These are phyloP conservation scores for Hypoxylon rickii DNA, from an alignment of 495 filamentous ascomycete genomes.

Conservation along the genomic window DNA sequence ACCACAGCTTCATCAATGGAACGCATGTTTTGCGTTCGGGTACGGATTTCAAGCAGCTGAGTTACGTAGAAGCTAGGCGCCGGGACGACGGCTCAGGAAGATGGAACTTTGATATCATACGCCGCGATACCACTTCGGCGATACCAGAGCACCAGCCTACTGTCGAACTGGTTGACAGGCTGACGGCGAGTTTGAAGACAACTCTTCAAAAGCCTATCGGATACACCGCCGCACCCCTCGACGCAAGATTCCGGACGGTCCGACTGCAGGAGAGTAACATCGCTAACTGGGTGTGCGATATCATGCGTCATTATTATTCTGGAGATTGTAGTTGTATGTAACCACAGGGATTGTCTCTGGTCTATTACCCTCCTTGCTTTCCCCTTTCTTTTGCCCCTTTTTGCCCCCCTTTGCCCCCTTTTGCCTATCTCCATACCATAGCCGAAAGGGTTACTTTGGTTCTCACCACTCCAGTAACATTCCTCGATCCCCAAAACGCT, in stretches of 20 bases:
- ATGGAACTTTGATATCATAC: slow-evolving; percentile 80
- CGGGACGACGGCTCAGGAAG: slow-evolving; percentile 48
- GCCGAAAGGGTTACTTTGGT: too few relatives aligned
- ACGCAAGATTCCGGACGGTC: slow-evolving; percentile 84
- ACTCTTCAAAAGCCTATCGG: slow-evolving; percentile 84
- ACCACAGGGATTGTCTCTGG: too few relatives aligned
- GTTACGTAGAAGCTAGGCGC: slow-evolving; percentile 76
- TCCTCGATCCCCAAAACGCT: too few relatives aligned
- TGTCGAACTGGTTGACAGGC: slow-evolving; percentile 61
- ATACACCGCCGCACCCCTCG: slow-evolving; percentile 76
- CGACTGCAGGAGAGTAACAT: slow-evolving; percentile 77
- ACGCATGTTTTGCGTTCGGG: slow-evolving; percentile 82
- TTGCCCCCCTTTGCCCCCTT: too few relatives aligned
- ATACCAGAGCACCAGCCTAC: slow-evolving; percentile 65
- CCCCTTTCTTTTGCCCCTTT: too few relatives aligned
- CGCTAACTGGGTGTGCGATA: slow-evolving; percentile 87
- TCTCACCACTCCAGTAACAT: too few relatives aligned
- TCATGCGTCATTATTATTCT: slow-evolving; percentile 81
- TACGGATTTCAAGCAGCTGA: slow-evolving; percentile 87
- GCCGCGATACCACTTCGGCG: slow-evolving; percentile 69
- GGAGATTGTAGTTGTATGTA: slow-evolving; percentile 80
- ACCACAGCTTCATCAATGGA: slow-evolving; percentile 73
- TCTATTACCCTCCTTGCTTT: too few relatives aligned
- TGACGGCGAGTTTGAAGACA: slow-evolving; percentile 70
- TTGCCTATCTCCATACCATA: too few relatives aligned